Percentiles rank a stretch among this genome's conserved stretches.
Evolutionary conservation across 208 protist species (phyloP).

Genomic region (Porcisia hertigi): DNA sequence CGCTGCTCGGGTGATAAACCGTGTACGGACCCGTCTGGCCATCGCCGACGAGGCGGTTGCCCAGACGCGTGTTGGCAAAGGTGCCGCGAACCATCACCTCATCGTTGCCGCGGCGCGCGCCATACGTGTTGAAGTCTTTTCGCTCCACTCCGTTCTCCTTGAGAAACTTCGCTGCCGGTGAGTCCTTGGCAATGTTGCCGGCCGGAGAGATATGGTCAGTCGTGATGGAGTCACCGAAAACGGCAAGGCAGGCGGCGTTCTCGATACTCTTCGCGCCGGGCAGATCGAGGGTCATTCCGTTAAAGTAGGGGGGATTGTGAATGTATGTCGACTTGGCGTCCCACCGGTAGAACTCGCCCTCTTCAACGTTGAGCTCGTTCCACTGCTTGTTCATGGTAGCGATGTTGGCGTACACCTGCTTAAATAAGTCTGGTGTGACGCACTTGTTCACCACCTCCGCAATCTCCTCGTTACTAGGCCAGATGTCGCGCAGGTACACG

Average conservation of each 20-base stretch:
- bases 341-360: conserved; percentile 93
- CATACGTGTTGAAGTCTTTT: conserved; percentile 97
- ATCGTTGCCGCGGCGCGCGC: conserved; percentile 95
- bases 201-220: conserved; percentile 97
- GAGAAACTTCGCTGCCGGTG: conserved; percentile 91
- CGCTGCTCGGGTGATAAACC: conserved; percentile 88
- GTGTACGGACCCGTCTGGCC: conserved; percentile 93
- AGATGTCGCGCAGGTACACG: conserved; percentile 97
- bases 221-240: conserved; percentile 96
- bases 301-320: conserved; percentile 96
- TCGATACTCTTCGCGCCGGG: conserved; percentile 63
- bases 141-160: conserved; percentile 77
- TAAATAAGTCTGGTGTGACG: conserved; percentile 92
- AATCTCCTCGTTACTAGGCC: conserved; percentile 93
- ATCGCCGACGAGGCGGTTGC: conserved; percentile 91
- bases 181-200: conserved; percentile 95
- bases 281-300: conserved; percentile 69
- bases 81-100: conserved; percentile 96
- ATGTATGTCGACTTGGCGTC: conserved; percentile 96
- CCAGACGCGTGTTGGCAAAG: conserved; percentile 95
- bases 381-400: conserved; percentile 90
- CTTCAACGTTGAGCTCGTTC: conserved; percentile 90
- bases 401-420: conserved; percentile 91
- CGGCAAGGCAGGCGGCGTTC: conserved; percentile 85
- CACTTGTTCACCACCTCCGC: conserved; percentile 62